phyloP scores from a whole-genome alignment of 352 stramenopile genomes.

The Globisporangium alternatum region DNA sequence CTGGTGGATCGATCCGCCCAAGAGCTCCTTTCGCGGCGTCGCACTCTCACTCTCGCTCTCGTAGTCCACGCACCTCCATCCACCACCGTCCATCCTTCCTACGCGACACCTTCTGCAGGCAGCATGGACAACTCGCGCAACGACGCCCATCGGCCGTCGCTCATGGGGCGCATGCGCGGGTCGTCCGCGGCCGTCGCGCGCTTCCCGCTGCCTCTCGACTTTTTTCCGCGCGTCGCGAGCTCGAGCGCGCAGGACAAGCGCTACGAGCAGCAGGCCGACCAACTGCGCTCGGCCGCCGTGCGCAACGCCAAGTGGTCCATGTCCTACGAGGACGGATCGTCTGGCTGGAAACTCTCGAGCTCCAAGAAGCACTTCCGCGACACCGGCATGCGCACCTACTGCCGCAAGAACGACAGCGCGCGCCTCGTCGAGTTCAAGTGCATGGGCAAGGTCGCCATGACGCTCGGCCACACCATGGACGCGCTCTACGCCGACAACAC shows the following conservation, averaged over 20 bases:
- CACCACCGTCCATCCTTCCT: background rate
- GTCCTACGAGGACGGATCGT: conserved; percentile 52
- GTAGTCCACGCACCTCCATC: background rate
- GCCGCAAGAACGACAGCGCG: conserved; percentile 29
- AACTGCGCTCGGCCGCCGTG: conserved; percentile 36
- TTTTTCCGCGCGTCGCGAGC: conserved; percentile 39
- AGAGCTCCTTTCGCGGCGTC: background rate
- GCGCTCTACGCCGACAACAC: conserved; percentile 64
- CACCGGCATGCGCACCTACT: conserved; percentile 62
- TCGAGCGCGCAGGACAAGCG: conserved; percentile 38
- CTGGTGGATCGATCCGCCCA: background rate
- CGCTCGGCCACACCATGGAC: conserved; percentile 42
- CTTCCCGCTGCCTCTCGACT: conserved; percentile 44
- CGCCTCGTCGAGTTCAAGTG: conserved; percentile 60
- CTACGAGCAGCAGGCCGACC: conserved; percentile 30
- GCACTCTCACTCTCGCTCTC: background rate
- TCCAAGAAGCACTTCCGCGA: conserved; percentile 67
- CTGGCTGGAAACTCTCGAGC: conserved; percentile 68
- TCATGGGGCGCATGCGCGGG: conserved; percentile 33
- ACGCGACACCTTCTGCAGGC: background rate
- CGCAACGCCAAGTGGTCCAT: conserved; percentile 51
- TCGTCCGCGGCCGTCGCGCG: conserved; percentile 16
- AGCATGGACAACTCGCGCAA: conserved; percentile 35
- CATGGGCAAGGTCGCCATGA: conserved; percentile 52
- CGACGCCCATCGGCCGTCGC: conserved; percentile 24